Evolutionary conservation across 768 basidiomycete genomes (phyloP).

Genomic region (Tricholoma matsutake): DNA sequence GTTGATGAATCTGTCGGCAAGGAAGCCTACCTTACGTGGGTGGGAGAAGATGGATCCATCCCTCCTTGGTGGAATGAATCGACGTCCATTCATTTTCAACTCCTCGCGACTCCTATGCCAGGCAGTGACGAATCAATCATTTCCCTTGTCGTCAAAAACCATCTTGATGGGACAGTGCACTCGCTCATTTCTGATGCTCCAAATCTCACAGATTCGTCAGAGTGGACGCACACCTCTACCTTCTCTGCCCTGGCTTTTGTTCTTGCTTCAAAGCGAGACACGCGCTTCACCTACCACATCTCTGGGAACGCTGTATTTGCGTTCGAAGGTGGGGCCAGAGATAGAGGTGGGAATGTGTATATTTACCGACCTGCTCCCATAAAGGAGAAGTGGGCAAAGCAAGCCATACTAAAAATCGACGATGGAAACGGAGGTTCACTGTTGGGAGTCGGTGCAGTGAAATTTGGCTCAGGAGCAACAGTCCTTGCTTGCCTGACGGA

Average conservation of each 20-base stretch:
- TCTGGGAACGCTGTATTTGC: slow-evolving; percentile 59
- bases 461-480: slow-evolving; percentile 26
- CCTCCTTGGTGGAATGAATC: slow-evolving; percentile 40
- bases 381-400: slow-evolving; percentile 66
- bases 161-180: slow-evolving; percentile 71
- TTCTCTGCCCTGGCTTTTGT: slow-evolving; percentile 92
- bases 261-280: slow-evolving; percentile 87
- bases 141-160: slow-evolving; percentile 64
- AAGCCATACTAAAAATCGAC: slow-evolving; percentile 75
- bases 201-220: slow-evolving; percentile 21
- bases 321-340: slow-evolving; percentile 73
- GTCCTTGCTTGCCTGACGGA: slow-evolving; percentile 76
- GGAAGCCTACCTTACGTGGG: slow-evolving; percentile 63
- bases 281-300: slow-evolving; percentile 81
- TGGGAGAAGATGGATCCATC: slow-evolving; percentile 46
- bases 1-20: slow-evolving; percentile 76
- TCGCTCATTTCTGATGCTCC: slow-evolving; percentile 35
- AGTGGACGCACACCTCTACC: slow-evolving; percentile 79
- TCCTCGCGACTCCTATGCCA: slow-evolving; percentile 75
- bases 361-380: slow-evolving; percentile 63
- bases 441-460: slow-evolving; percentile 66
- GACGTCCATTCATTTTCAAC: slow-evolving; percentile 37
- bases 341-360: slow-evolving; percentile 80
- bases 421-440: slow-evolving; percentile 70
- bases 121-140: slow-evolving; percentile 33